Percentiles rank a stretch among this genome's conserved stretches.
phyloP scores from a whole-genome alignment of 345 rosid species.

The Euphorbia lathyris region DNA sequence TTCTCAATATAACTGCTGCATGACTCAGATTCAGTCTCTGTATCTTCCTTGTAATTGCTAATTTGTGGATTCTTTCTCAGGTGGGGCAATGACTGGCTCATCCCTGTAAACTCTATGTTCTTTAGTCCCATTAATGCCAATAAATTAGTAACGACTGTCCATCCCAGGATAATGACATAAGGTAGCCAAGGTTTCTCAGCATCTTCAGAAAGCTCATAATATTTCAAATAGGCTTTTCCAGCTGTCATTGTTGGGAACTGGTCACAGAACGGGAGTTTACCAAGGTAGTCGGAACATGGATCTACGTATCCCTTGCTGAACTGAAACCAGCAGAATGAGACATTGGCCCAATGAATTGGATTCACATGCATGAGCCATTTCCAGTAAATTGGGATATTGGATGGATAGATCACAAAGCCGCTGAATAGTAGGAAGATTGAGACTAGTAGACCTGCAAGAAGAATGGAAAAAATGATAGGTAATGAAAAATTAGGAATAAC shows the following conservation, averaged over 20 bases:
- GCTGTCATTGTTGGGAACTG: slow-evolving; percentile 32
- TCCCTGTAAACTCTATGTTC: slow-evolving; percentile 26
- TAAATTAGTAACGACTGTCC: slow-evolving; percentile 25
- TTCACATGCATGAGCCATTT: slow-evolving; percentile 31
- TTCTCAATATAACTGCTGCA: slow-evolving; percentile 1
- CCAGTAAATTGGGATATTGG: slow-evolving; percentile 31
- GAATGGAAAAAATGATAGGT: background rate
- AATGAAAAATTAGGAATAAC: background rate
- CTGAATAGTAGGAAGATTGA: slow-evolving; percentile 34
- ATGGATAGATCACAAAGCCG: slow-evolving; percentile 31
- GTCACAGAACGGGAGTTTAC: slow-evolving; percentile 29
- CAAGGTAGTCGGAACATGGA: slow-evolving; percentile 22
- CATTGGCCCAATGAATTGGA: slow-evolving; percentile 34
- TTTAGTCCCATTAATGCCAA: slow-evolving; percentile 26
- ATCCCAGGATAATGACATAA: slow-evolving; percentile 24
- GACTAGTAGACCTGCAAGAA: slow-evolving; percentile 26
- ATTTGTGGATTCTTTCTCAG: slow-evolving; percentile 10
- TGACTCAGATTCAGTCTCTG: slow-evolving; percentile 13
- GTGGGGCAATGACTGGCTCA: slow-evolving; percentile 26
- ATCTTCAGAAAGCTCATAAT: slow-evolving; percentile 27
- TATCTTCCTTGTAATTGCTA: slow-evolving; percentile 9
- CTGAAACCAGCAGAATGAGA: slow-evolving; percentile 31
- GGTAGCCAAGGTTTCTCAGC: slow-evolving; percentile 27
- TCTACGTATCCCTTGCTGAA: slow-evolving; percentile 23
- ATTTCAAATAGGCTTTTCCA: slow-evolving; percentile 29